Evolutionary conservation across 2,329 filamentous ascomycete genomes (phyloP), one percentile per base, ranked within the genome.

Genomic region (Fusarium equiseti): DNA sequence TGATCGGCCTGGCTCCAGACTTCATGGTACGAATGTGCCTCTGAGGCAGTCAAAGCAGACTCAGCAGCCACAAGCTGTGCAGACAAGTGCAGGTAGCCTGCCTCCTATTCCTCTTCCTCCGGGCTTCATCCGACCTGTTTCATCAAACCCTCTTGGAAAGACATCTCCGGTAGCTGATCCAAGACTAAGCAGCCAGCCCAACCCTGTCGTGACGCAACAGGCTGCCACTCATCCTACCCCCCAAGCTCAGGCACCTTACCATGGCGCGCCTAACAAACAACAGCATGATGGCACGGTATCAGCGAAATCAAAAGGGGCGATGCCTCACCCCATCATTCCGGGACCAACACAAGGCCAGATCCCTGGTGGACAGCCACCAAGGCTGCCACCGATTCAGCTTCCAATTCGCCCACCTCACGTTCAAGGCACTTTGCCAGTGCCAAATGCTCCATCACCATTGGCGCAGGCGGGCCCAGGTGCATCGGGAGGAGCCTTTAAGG

Each of bases 1-100:
- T 2, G 76, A 76, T 2, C 78, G 78, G 9, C 73, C 81, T 58
- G 73, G 74, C 43, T 44, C 78, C 55, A 69, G 59, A 29, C 76
- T 80, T 69, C 66, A 77, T 31, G 49, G 71, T 8, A 74, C 76
- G 18, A 56, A 64, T 40, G 63, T 75, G 26, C 70, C 68, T 18
- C 50, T 49, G 55, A 51, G 58, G 26, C 38, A 44, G n/a, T 22
- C 31, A 40, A 50, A 22, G 24, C 63, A 61, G 16, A 6, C n/a
- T 9, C 70, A 65, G 16, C 59, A 62, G 22, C 48, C 51, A 20
- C 42, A 54, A 24, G 11, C 29, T n/a, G 4, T 38, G 35, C 61
- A 44, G 29, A 53, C 27, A 48, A 46, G 20, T 15, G 31, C 35
- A 40, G 18, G 52, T 40, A 35, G 42, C 3, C 43, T 61, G n/a